Base-by-base conservation (phyloP, 352 stramenopile genomes). In the Globisporangium abappressorium region DNA sequence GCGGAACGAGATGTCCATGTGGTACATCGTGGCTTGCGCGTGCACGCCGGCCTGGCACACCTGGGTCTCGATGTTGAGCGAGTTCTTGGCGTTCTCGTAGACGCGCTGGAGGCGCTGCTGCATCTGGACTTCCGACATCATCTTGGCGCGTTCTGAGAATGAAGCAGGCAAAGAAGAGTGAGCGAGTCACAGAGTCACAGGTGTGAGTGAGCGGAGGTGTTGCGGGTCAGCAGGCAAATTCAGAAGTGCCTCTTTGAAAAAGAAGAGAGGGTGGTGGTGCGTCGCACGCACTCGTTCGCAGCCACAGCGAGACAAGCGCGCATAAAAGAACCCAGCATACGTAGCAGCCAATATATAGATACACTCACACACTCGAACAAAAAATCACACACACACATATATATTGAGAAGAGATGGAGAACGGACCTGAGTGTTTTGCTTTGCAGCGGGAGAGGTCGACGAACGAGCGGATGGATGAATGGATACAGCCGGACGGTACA, bases 1-100 rank as follows among this genome's bases (percentile, higher is more conserved):
- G 56, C 79, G 82, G 74, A 93, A 95, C 9, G 84, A 93, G 41
- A 95, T 92, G 71, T 94, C 87, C 81, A 95, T 91, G 63, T 89
- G 85, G 72, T 95, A 95, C 70, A 94, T 84, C 38, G 85, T 95
- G 58, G 82, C 85, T n/a, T 83, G 82, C 28, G 78, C 63, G 34
- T 80, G 72, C 36, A 79, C 62, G 18, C 78, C 78, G 5, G 72
- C 73, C 26, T 82, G 73, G 53, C 76, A 80, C 71, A 93, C 81
- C 62, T 92, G 77, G n/a, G 88, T 92, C 77, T 79, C 85, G 66
- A 94, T 91, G 72, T 85, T 91, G 62, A 94, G 81, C 70, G 84
- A 90, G 60, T 84, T 78, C 78, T 92, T 91, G 60, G 86, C 71
- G 69, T 82, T 92, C 72, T 92, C 86, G 56, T 81, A 85, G 65